Evolutionary conservation across 352 stramenopile species (phyloP).

Genomic region (Lagenidium giganteum): DNA sequence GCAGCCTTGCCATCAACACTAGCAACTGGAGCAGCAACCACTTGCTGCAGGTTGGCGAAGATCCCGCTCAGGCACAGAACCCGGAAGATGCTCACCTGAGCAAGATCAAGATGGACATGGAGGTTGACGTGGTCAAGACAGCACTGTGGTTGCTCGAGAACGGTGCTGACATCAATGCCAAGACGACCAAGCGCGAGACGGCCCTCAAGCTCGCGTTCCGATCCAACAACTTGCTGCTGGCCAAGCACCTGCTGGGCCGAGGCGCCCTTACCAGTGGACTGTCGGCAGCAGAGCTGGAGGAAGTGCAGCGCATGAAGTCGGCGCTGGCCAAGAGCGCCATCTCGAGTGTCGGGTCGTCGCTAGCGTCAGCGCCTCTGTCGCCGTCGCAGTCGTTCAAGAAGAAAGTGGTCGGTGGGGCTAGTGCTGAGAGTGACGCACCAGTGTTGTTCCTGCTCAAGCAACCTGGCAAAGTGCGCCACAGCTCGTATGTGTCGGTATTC

Average conservation of each 20-base stretch:
- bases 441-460: slow-evolving; percentile 61
- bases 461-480: slow-evolving; percentile 48
- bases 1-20: neutral
- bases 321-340: slow-evolving; percentile 53
- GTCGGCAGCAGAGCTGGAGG: slow-evolving; percentile 28
- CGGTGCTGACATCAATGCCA: slow-evolving; percentile 54
- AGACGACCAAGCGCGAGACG: slow-evolving; percentile 39
- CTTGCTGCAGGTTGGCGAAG: neutral
- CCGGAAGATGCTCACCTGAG: slow-evolving; percentile 11
- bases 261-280: slow-evolving; percentile 39
- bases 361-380: too few relatives aligned
- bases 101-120: slow-evolving; percentile 36
- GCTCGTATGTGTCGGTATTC: slow-evolving; percentile 69
- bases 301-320: slow-evolving; percentile 48
- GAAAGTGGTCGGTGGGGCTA: slow-evolving; percentile 13
- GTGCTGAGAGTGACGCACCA: slow-evolving; percentile 25
- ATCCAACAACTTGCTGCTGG: slow-evolving; percentile 36
- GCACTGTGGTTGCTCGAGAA: slow-evolving; percentile 75
- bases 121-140: slow-evolving; percentile 54
- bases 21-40: slow-evolving; percentile 1
- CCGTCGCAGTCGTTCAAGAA: slow-evolving; percentile 10
- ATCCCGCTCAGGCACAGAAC: neutral
- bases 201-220: slow-evolving; percentile 54
- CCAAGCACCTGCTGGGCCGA: slow-evolving; percentile 51
- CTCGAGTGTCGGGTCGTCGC: slow-evolving; percentile 48